These are phyloP conservation scores for Nakaseomyces nivariensis DNA, from an alignment of 1,139 yeast species.

Conservation along the genomic window DNA sequence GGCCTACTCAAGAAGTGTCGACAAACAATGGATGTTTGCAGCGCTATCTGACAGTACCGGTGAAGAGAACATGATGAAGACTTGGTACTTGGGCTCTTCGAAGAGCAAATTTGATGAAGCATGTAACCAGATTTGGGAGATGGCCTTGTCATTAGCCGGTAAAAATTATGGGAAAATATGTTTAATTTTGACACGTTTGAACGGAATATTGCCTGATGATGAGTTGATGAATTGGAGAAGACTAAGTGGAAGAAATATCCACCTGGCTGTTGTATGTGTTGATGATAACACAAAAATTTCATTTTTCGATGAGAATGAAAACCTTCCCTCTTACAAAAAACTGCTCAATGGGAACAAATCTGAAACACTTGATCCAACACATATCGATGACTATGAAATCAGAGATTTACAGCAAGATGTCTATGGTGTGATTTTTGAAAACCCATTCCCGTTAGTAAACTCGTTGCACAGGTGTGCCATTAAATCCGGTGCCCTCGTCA, in stretches of 20 bases:
- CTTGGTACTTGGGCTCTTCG: constrained; percentile 49
- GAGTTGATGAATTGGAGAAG: constrained; percentile 72
- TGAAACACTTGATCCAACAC: constrained; percentile 11
- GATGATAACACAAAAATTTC: constrained; percentile 52
- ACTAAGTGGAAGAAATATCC: constrained; percentile 51
- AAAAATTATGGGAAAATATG: constrained; percentile 45
- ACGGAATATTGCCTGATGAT: constrained; percentile 68
- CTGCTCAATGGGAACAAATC: constrained; percentile 21
- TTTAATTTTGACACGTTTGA: constrained; percentile 56
- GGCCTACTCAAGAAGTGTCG: constrained; percentile 75
- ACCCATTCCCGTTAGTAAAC: constrained; percentile 55
- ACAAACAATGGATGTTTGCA: constrained; percentile 75
- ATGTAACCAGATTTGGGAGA: constrained; percentile 49
- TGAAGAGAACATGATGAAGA: constrained; percentile 47
- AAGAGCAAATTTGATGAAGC: constrained; percentile 45
- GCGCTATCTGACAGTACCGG: constrained; percentile 90
- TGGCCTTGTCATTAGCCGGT: constrained; percentile 36
- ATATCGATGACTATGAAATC: constrained; percentile 35
- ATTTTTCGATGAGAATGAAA: constrained; percentile 32
- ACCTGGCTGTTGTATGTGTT: constrained; percentile 66
- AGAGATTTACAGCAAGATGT: constrained; percentile 47
- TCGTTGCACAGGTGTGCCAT: constrained; percentile 65
- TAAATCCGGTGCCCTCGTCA: constrained; percentile 60
- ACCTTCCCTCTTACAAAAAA: constrained; percentile 30
- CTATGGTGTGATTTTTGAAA: constrained; percentile 52